Base-by-base conservation (phyloP, 495 filamentous ascomycete species). In the Daldinia concentrica region DNA sequence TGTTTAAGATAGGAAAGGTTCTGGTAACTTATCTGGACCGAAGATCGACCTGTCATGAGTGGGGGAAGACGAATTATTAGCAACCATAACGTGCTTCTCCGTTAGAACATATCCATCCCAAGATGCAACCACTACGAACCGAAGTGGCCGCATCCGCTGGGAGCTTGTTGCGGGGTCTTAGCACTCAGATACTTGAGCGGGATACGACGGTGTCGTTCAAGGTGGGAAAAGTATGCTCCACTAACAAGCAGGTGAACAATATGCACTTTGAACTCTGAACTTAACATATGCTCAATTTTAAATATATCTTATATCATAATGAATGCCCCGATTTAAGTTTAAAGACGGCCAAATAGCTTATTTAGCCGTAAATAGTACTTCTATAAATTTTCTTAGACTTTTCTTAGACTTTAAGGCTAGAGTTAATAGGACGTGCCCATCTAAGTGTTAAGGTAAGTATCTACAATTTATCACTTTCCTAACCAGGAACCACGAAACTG, bases 91-190 rank as follows among this genome's bases (percentile, higher is more conserved):
- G 24, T 45, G 30, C 52, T 51, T 54, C 58, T 27, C 43, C 41
- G 15, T 29, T 69, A 29, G 51, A 37, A 37, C 48, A 11, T 58
- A 39, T 34, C 61, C 27, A 69, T 68, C 65, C 56, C 64, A 48
- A 62, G 37, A 68, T 65, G 62, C 71, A 69, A 73, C 71, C 60
- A 64, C 34, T 61, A 65, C 62, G 32, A 64, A 68, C 70, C 67
- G 45, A 68, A 64, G 59, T 32, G 19, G 24, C 45, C 54, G 45
- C n/a, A 36, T 39, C 37, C 60, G 60, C 64, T 60, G 24, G 55
- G 64, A 68, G 64, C 48, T 68, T 68, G 26, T 50, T 67, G 64
- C 68, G 69, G 69, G 22, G 64, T 32, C 43, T 37, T 30, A 17
- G 32, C 43, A 55, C 9, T 24, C 22, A 64, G 37, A 51, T 62